Percentiles rank a stretch among this genome's conserved stretches.
phyloP scores from a whole-genome alignment of 2,329 filamentous ascomycete genomes.

The Nigrospora osmanthi region DNA sequence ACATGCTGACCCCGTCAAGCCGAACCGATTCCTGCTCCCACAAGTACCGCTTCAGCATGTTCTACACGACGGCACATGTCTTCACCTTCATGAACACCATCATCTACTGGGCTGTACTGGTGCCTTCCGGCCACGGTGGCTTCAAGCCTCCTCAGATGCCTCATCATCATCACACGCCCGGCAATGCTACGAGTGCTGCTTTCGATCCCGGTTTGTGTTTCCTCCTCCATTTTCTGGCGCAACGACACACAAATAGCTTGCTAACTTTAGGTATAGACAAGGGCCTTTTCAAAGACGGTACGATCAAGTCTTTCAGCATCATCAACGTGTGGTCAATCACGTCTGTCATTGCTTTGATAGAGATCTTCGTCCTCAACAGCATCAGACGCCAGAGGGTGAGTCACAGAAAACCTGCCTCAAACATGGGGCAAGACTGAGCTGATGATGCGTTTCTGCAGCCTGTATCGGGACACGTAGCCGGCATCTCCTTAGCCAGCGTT shows the following conservation, averaged over 20 bases:
- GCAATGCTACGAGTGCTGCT: slow-evolving; percentile 7
- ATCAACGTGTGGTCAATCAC: slow-evolving; percentile 37
- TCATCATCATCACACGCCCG: slow-evolving; percentile 8
- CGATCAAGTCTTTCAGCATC: slow-evolving; percentile 37
- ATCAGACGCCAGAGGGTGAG: slow-evolving; percentile 42
- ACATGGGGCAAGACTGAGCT: neutral
- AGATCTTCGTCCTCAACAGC: slow-evolving; percentile 43
- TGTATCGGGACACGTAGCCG: slow-evolving; percentile 32
- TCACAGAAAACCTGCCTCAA: neutral
- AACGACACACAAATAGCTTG: neutral
- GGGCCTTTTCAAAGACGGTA: slow-evolving; percentile 38
- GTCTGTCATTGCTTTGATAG: slow-evolving; percentile 33
- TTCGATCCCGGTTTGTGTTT: neutral
- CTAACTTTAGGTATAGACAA: slow-evolving; percentile 28
- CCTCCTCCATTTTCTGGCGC: too few relatives aligned
- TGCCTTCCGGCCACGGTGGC: slow-evolving; percentile 28
- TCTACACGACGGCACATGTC: slow-evolving; percentile 37
- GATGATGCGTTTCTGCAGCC: slow-evolving; percentile 22
- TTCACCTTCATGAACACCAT: slow-evolving; percentile 41
- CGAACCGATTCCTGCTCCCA: slow-evolving; percentile 16
- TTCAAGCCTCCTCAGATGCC: slow-evolving; percentile 15
- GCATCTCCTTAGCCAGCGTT: slow-evolving; percentile 29
- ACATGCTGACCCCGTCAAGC: slow-evolving; percentile 35
- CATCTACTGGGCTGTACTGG: slow-evolving; percentile 36
- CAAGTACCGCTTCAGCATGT: slow-evolving; percentile 35